Evolutionary conservation across 441 rosid species (phyloP).

Genomic region (Adansonia grandidieri): DNA sequence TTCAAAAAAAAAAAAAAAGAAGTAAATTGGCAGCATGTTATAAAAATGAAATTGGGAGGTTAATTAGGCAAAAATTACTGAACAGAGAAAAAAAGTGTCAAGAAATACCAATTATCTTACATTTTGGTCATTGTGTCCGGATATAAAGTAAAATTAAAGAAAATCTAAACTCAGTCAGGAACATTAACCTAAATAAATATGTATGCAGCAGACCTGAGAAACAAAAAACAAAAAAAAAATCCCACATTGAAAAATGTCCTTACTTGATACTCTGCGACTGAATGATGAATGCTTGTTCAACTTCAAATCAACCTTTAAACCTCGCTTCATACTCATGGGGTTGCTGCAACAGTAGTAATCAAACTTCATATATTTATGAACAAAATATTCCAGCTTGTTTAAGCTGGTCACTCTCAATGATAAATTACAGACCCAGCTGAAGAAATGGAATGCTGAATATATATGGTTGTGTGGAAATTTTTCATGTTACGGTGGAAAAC

Average conservation of each 20-base stretch:
- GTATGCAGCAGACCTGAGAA: background rate
- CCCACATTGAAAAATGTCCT: background rate
- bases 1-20: too few relatives aligned
- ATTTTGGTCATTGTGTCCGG: background rate
- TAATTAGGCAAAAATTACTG: background rate
- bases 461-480: background rate
- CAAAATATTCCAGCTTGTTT: background rate
- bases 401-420: background rate
- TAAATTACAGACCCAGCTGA: background rate
- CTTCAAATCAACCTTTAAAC: conserved; percentile 44
- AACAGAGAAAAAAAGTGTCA: background rate
- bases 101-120: background rate
- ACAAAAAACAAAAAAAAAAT: background rate
- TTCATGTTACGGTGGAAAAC: background rate
- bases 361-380: background rate
- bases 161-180: background rate
- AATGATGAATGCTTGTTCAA: conserved; percentile 19
- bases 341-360: conserved; percentile 47
- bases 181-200: background rate
- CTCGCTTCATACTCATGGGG: conserved; percentile 71
- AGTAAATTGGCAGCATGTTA: too few relatives aligned
- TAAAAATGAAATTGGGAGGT: background rate
- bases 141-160: background rate
- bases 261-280: background rate
- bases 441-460: background rate